phyloP scores from a whole-genome alignment of 768 basidiomycete genomes.

The Rhodotorula graminis region DNA sequence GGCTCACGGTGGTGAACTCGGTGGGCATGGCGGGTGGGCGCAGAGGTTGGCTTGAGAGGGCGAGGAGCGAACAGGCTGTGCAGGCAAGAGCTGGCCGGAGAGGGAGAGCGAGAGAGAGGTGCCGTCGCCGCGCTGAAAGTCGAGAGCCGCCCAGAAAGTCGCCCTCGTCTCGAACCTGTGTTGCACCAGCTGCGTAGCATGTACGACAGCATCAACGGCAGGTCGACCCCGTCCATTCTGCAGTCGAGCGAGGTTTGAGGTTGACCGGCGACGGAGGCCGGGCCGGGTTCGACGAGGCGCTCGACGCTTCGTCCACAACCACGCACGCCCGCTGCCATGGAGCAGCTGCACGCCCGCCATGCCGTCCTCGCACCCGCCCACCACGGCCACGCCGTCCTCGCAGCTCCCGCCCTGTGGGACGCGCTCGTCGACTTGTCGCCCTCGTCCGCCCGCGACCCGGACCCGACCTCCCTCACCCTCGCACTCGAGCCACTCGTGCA shows the following conservation, averaged over 20 bases:
- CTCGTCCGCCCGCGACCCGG: background rate
- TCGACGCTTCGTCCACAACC: too few species aligned
- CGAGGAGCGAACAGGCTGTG: too few species aligned
- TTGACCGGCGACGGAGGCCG: too few species aligned
- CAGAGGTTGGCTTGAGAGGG: background rate
- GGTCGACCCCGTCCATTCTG: too few species aligned
- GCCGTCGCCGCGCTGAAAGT: too few species aligned
- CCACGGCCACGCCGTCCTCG: background rate
- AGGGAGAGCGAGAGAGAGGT: background rate
- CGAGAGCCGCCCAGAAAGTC: too few species aligned
- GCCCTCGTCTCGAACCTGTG: too few species aligned
- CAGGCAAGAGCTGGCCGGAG: background rate
- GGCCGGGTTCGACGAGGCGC: too few species aligned
- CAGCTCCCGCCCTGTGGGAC: conserved; percentile 1
- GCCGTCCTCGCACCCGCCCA: background rate
- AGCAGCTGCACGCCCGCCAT: background rate
- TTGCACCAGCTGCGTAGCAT: too few species aligned
- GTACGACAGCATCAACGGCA: too few species aligned
- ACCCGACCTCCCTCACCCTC: background rate
- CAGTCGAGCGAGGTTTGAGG: too few species aligned
- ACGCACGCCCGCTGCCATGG: background rate
- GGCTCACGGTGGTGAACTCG: conserved; percentile 24
- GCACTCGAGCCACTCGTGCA: background rate
- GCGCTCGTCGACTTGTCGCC: background rate
- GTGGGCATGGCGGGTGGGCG: conserved; percentile 13